phyloP scores from a whole-genome alignment of 2,329 filamentous ascomycete species.

The Zymoseptoria pseudotritici region DNA sequence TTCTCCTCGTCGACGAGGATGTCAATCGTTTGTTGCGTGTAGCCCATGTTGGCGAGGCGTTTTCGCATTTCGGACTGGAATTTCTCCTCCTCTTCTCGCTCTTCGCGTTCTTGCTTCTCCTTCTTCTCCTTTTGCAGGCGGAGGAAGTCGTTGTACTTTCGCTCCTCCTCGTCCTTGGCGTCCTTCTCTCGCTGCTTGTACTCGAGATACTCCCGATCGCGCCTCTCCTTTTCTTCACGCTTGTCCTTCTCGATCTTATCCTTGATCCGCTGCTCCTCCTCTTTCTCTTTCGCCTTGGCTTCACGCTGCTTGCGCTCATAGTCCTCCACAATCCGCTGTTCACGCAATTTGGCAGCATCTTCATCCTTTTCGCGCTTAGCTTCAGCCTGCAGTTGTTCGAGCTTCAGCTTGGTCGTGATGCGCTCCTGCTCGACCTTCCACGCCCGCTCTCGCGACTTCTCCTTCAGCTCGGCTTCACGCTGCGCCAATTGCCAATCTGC shows the following conservation, averaged over 20 bases:
- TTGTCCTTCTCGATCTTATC: slow-evolving; percentile 34
- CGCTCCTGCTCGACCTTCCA: slow-evolving; percentile 34
- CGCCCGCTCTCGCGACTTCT: slow-evolving; percentile 28
- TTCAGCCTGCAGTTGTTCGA: slow-evolving; percentile 25
- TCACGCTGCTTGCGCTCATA: slow-evolving; percentile 29
- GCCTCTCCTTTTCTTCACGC: slow-evolving; percentile 29
- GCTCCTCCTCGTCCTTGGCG: slow-evolving; percentile 37
- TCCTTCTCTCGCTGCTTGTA: slow-evolving; percentile 23
- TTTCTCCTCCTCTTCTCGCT: slow-evolving; percentile 29
- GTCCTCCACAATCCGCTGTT: slow-evolving; percentile 22
- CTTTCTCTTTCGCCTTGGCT: slow-evolving; percentile 28
- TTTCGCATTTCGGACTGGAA: slow-evolving; percentile 41
- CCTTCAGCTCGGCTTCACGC: slow-evolving; percentile 29
- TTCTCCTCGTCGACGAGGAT: slow-evolving; percentile 42
- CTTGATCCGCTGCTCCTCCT: slow-evolving; percentile 35
- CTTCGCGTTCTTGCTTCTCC: slow-evolving; percentile 26
- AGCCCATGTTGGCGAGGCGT: slow-evolving; percentile 38
- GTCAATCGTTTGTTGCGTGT: slow-evolving; percentile 42
- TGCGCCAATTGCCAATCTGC: slow-evolving; percentile 27
- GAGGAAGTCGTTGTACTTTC: slow-evolving; percentile 42
- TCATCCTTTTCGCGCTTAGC: slow-evolving; percentile 25
- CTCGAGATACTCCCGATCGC: slow-evolving; percentile 26
- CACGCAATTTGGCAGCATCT: slow-evolving; percentile 25
- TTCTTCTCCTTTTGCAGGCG: slow-evolving; percentile 63
- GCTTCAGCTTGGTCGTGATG: slow-evolving; percentile 21